Conservation (phyloP, 139 green algal species). For the Chlorella sp. region DNA sequence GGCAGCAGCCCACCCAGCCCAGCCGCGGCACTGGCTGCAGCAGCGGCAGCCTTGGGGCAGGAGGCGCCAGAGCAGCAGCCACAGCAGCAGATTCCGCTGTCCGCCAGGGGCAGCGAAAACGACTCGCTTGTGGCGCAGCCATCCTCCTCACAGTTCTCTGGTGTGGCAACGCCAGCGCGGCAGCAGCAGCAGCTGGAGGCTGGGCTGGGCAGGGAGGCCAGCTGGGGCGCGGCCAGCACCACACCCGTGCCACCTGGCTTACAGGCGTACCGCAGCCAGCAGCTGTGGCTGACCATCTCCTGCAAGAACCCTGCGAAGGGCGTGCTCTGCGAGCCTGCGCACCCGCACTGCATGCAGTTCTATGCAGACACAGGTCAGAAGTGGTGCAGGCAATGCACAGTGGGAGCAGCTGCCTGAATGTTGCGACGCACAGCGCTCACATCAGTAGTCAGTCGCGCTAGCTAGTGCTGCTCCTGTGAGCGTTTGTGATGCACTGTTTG, state of each 20-base stretch:
- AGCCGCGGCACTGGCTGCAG: conserved; percentile 9
- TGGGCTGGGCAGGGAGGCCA: too few relatives aligned
- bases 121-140: not conserved
- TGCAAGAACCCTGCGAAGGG: conserved; percentile 69
- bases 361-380: conserved; percentile 20
- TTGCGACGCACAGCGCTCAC: too few relatives aligned
- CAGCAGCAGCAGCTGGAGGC: not conserved
- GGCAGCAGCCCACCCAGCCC: conserved; percentile 11
- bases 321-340: conserved; percentile 72
- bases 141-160: conserved; percentile 28
- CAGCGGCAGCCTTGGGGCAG: not conserved
- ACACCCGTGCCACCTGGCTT: not conserved
- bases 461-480: too few relatives aligned
- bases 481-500: too few relatives aligned
- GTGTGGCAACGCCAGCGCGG: too few relatives aligned
- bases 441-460: too few relatives aligned
- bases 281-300: conserved; percentile 60
- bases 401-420: not conserved
- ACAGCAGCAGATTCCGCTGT: not conserved
- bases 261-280: conserved; percentile 41
- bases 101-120: not conserved
- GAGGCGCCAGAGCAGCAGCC: not conserved
- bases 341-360: conserved; percentile 33
- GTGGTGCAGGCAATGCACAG: too few relatives aligned
- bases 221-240: too few relatives aligned